Conservation (phyloP, 345 rosid species). For the Bretschneidera sinensis region DNA sequence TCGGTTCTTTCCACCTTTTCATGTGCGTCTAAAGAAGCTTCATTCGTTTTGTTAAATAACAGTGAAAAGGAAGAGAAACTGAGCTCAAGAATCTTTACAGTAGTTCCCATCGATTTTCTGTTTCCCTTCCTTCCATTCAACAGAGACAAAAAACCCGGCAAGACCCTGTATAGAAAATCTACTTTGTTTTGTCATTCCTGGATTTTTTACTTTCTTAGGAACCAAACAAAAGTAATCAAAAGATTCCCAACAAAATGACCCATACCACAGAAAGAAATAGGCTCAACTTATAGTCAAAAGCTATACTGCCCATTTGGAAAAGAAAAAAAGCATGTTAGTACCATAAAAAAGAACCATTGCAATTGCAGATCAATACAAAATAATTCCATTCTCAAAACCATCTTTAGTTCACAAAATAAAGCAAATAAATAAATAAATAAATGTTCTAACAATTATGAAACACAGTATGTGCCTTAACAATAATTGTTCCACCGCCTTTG, state of each 20-base stretch:
- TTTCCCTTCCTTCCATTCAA: background rate
- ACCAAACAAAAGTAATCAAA: background rate
- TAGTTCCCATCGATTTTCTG: background rate
- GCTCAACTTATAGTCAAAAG: background rate
- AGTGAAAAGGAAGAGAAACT: background rate
- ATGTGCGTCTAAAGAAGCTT: slow-evolving; percentile 22
- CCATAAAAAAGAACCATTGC: too few species aligned
- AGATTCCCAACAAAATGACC: background rate
- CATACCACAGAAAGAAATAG: background rate
- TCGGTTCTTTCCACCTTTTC: slow-evolving; percentile 22
- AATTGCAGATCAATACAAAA: too few species aligned
- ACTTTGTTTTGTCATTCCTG: background rate
- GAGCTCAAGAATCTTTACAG: slow-evolving; percentile 1
- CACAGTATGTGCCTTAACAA: too few species aligned
- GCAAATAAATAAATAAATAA: too few species aligned
- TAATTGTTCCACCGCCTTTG: too few species aligned
- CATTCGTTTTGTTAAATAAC: slow-evolving; percentile 7
- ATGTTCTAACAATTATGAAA: too few species aligned
- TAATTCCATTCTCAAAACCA: too few species aligned
- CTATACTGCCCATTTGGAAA: too few species aligned
- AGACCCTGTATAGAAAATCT: too few species aligned
- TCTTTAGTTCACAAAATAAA: too few species aligned
- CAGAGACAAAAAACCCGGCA: background rate
- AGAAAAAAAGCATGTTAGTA: too few species aligned
- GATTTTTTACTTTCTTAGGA: background rate